Evolutionary conservation across 2,329 filamentous ascomycete genomes (phyloP).

Genomic region (Ophiocordyceps robertsii): DNA sequence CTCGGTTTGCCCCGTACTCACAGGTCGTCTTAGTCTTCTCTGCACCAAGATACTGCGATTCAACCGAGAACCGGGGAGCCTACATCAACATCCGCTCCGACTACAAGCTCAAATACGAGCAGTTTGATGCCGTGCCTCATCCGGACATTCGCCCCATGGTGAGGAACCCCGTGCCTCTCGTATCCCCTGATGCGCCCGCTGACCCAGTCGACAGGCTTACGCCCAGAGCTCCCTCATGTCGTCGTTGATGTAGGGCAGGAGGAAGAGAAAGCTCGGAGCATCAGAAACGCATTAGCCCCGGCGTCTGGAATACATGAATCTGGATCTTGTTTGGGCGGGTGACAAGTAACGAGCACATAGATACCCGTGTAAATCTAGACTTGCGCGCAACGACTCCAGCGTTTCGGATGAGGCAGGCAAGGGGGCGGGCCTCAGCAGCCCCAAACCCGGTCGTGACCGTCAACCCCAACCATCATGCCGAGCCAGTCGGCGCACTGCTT

Average conservation of each 20-base stretch:
- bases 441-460: conserved; percentile 32
- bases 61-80: conserved; percentile 93
- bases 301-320: conserved; percentile 3
- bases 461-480: conserved; percentile 40
- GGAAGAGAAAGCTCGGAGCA: background rate
- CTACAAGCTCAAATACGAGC: conserved; percentile 80
- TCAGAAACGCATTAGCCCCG: conserved; percentile 7
- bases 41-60: conserved; percentile 93
- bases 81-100: conserved; percentile 95
- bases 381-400: conserved; percentile 2
- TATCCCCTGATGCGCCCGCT: conserved; percentile 5
- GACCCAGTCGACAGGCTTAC: conserved; percentile 49
- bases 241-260: conserved; percentile 47
- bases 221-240: conserved; percentile 72
- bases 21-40: conserved; percentile 61
- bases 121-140: conserved; percentile 95
- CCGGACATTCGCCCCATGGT: conserved; percentile 91
- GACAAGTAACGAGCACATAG: conserved; percentile 4
- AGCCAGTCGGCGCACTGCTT: conserved; percentile 51
- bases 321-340: conserved; percentile 2
- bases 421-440: conserved; percentile 16
- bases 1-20: background rate
- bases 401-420: background rate
- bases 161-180: conserved; percentile 11
- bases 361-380: conserved; percentile 9